phyloP scores from a whole-genome alignment of 2,329 filamentous ascomycete genomes.

The Diaporthe citriasiana region DNA sequence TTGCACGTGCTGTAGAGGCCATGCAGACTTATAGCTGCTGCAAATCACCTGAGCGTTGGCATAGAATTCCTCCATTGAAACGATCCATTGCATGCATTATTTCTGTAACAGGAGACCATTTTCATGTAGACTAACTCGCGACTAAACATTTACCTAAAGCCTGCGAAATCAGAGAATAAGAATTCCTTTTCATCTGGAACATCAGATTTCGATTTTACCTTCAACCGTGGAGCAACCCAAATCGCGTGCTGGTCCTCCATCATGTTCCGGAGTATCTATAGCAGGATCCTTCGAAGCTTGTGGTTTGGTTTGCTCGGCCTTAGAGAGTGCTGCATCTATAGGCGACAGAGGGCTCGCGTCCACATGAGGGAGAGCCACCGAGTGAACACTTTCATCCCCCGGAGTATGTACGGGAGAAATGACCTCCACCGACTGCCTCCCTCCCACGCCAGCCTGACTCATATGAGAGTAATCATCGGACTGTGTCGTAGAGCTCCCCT shows the following conservation, averaged over 20 bases:
- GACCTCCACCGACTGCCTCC: neutral
- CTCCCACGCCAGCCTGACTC: neutral
- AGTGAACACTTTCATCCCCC: neutral
- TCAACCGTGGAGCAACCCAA: neutral
- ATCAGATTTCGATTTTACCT: neutral
- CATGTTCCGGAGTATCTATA: neutral
- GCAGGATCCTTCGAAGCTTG: neutral
- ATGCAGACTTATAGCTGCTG: neutral
- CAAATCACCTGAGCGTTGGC: neutral
- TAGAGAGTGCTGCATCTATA: neutral
- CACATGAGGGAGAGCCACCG: neutral
- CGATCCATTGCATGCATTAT: too few relatives aligned
- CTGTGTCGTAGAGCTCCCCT: neutral
- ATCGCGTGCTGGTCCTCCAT: neutral
- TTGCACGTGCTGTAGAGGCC: neutral
- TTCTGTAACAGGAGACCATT: conserved; percentile 56
- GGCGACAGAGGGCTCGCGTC: neutral
- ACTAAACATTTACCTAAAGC: conserved; percentile 54
- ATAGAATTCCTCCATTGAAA: neutral
- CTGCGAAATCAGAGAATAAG: conserved; percentile 39
- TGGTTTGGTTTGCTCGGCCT: neutral
- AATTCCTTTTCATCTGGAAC: neutral
- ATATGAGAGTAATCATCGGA: neutral
- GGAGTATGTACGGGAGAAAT: neutral
- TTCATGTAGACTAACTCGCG: conserved; percentile 58